Conservation (phyloP, 371 early-diverging fungal species). For the Chytridium lagenaria region DNA sequence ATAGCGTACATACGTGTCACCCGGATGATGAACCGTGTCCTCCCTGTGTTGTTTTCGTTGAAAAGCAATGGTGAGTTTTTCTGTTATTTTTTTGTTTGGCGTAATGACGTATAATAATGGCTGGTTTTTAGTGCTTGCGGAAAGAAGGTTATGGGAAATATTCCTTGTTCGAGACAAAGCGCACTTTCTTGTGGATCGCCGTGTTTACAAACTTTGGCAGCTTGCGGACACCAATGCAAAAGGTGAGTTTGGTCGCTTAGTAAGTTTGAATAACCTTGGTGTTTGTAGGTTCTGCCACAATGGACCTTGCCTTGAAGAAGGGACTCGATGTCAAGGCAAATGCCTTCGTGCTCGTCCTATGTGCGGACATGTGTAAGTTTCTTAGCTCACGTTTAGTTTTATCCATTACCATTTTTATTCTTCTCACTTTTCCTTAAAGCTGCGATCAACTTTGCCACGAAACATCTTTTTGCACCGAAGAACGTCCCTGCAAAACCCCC, state of each 20-base stretch:
- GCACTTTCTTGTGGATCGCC: conserved; percentile 46
- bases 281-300: conserved; percentile 54
- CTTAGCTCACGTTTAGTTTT: neutral
- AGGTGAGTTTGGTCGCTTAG: no score
- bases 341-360: conserved; percentile 47
- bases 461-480: conserved; percentile 45
- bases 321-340: conserved; percentile 35
- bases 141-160: conserved; percentile 44
- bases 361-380: conserved; percentile 46
- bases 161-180: conserved; percentile 50
- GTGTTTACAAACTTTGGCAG: conserved; percentile 29
- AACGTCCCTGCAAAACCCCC: conserved; percentile 41
- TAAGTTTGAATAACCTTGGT: no score
- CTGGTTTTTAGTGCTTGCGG: conserved; percentile 47
- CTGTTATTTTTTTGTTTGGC: no score
- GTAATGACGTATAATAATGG: neutral
- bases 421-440: no score
- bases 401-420: conserved; percentile 4
- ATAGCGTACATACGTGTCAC: conserved; percentile 53
- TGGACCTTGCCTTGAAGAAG: conserved; percentile 46
- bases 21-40: conserved; percentile 53
- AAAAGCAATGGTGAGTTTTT: conserved; percentile 34
- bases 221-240: conserved; percentile 47
- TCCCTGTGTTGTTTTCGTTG: conserved; percentile 55
- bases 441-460: conserved; percentile 53